These are phyloP conservation scores for Aspergillus pseudonomiae DNA, from an alignment of 2,329 filamentous ascomycete species.

Conservation along the genomic window DNA sequence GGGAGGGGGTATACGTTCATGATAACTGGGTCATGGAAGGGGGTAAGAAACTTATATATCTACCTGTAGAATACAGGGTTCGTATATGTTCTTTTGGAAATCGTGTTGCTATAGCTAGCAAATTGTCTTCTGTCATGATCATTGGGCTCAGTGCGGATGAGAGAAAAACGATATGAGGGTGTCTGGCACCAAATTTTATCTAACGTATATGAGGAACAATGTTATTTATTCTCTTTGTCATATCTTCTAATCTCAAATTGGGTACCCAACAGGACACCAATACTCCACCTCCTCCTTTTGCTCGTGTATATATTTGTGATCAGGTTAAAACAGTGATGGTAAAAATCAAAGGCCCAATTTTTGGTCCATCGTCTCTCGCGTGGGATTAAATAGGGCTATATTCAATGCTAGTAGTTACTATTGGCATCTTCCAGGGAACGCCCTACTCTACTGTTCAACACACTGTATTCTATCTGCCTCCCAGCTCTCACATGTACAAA, in stretches of 20 bases:
- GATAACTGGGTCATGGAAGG: neutral
- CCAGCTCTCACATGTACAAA: neutral
- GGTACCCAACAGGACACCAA: neutral
- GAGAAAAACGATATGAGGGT: neutral
- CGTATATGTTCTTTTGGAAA: neutral
- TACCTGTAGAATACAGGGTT: neutral
- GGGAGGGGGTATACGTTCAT: neutral
- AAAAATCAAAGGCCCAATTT: too few species aligned
- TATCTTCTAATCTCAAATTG: neutral
- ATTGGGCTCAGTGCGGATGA: neutral
- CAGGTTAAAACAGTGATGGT: neutral
- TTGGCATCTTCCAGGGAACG: neutral
- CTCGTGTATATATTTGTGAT: neutral
- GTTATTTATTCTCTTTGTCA: neutral
- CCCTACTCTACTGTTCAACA: neutral
- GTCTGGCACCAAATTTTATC: neutral
- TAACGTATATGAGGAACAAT: neutral
- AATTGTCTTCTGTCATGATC: neutral
- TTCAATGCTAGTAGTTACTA: neutral
- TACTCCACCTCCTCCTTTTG: neutral
- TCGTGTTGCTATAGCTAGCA: neutral
- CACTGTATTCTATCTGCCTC: neutral
- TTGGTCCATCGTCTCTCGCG: neutral
- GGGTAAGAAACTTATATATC: neutral
- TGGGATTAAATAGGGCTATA: neutral